Base-by-base conservation (phyloP, 1,284 basidiomycete species). In the Trametes versicolor region DNA sequence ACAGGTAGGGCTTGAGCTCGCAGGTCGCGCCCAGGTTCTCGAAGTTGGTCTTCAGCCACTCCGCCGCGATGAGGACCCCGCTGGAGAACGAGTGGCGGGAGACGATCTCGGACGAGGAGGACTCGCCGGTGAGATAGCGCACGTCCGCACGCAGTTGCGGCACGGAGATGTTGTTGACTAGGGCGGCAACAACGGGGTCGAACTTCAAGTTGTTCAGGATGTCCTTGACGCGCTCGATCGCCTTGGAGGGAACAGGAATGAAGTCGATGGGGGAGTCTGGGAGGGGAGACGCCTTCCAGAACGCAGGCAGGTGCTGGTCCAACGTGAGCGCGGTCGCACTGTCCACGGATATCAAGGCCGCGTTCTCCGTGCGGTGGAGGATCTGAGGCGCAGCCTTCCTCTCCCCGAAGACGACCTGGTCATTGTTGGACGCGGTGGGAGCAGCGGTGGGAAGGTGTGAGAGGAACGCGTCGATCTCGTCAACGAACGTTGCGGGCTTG, bases 41-140 rank as follows among this genome's bases (percentile, higher is more conserved):
- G 50, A 95, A 87, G 63, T 82, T 81, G 41, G 79, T 79, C 78
- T 89, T 90, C 66, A 96, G 82, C 93, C 93, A 97, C 15, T 82
- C 74, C 0, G 93, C 93, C 21, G 95, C 94, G 19, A 83, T 79
- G 8, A 82, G 76, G 4, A 91, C 87, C 5, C 92, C 94, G 1
- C 80, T 69, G 0, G 90, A 82, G 78, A 96, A 96, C 8, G 92
- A 93, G 73, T 96, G 93, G 17, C 95, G 83, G 0, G 88, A 90
- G 36, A 87, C 72, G 66, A 96, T 92, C 15, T 81, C 82, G 4
- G 89, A 90, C 41, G 80, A 72, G 23, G 77, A 81, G 68, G 90
- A 89, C 77, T 96, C 95, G 61, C 94, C 94, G 0, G 94, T 95
- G 63, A 97, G 86, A 75, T 87, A 95, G 54, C 88, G 85, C 49